Percentiles rank a stretch among this genome's conserved stretches.
Conservation (phyloP, 176 grass and related monocot species). For the Triticum aestivum region IWGSC_CS_RefSeq_v2.1 NC_057811.1:28462155-28462654, state of each 20-base stretch:
- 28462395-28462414: not conserved
- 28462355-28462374: not conserved
- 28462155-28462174: no score
- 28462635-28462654: conserved; percentile 75
- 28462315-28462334: not conserved
- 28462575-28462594: conserved; percentile 52
- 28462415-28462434: not conserved
- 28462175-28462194: no score
- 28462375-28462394: conserved; percentile 1
- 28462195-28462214: no score
- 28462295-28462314: not conserved
- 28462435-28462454: conserved; percentile 49
- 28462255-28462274: no score
- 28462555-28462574: conserved; percentile 28
- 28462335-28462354: not conserved
- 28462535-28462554: conserved; percentile 92
- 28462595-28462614: conserved; percentile 63
- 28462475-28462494: conserved; percentile 79
- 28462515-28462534: conserved; percentile 89
- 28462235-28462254: no score
- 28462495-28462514: conserved; percentile 75
- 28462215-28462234: no score
- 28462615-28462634: conserved; percentile 85
- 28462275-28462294: not conserved
- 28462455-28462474: conserved; percentile 85